Evolutionary conservation across 257 asterid species (phyloP), one percentile per base, ranked within the genome.

Genomic region (Cinchona pubescens): DNA sequence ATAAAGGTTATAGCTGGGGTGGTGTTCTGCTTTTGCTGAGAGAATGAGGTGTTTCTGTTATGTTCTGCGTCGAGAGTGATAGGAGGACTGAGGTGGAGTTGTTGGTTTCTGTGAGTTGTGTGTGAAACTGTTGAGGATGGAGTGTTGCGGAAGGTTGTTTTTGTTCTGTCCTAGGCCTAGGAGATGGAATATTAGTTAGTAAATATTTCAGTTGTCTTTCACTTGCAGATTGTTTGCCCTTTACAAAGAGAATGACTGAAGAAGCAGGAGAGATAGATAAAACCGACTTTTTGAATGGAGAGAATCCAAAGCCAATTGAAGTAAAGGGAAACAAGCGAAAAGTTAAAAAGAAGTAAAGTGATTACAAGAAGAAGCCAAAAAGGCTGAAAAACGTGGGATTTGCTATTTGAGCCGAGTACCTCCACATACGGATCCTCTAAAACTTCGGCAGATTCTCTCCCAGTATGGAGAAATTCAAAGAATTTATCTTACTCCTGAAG

Each of bases 391-490:
- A 74, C 91, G 91, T 55, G 97, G 97, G 37, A 89, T 94, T 76
- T 92, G 96, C 81, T 91, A 94, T 79, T 82, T 92, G 77, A 92
- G 97, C 78, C 85, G 98, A 58, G 83, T 92, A 38, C 96, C 97
- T 71, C 98, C 97, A 38, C 97, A 86, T 76, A 90, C 92, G 98
- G 86, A 92, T 72, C 97, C 94, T 27, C 62, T 82, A 83, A 87
- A 81, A 85, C 89, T 94, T 79, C 92, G 97, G 0, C 93, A 90
- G 74, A 83, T 85, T 80, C 83, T 92, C 21, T 84, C 98, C 69
- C 92, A 85, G 67, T 84, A 80, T 69, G 97, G 97, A 61, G 96
- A 94, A 64, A 86, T 94, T 82, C 87, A 83, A 61, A 85, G 98
- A 70, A 62, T 92, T n/a, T 94, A 88, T 79, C 98, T 94, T 71